Conservation (phyloP, 768 basidiomycete species). For the Sporobolomyces roseus region DNA sequence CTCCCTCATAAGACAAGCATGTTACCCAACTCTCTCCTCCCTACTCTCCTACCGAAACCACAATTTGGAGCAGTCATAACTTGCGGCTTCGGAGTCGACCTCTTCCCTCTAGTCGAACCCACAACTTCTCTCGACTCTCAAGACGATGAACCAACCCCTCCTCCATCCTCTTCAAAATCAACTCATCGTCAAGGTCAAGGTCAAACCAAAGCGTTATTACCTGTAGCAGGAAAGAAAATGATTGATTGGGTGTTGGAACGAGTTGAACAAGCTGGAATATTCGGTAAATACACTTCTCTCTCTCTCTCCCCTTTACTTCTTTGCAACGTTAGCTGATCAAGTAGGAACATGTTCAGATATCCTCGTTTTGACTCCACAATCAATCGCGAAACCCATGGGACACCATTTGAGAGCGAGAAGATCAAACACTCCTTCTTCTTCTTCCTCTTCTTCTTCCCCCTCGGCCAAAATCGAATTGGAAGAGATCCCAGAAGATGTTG, state of each 20-base stretch:
- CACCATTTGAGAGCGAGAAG: conserved; percentile 28
- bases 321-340: too few species aligned
- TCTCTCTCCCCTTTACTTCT: neutral
- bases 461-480: conserved; percentile 35
- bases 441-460: neutral
- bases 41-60: conserved; percentile 21
- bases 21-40: conserved; percentile 32
- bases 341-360: conserved; percentile 7
- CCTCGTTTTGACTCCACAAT: conserved; percentile 33
- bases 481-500: conserved; percentile 38
- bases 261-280: conserved; percentile 33
- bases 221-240: conserved; percentile 41
- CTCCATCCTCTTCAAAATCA: too few species aligned
- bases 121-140: neutral
- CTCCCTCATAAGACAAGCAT: neutral
- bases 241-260: conserved; percentile 41
- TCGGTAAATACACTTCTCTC: conserved; percentile 8
- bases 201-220: conserved; percentile 39
- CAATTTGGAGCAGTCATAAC: conserved; percentile 32
- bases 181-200: conserved; percentile 18
- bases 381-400: conserved; percentile 28
- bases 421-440: conserved; percentile 3
- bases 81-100: conserved; percentile 32
- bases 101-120: conserved; percentile 40
- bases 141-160: conserved; percentile 12